These are phyloP conservation scores for Hanseniaspora uvarum DNA, from an alignment of 1,139 yeast species.

Conservation along the genomic window DNA sequence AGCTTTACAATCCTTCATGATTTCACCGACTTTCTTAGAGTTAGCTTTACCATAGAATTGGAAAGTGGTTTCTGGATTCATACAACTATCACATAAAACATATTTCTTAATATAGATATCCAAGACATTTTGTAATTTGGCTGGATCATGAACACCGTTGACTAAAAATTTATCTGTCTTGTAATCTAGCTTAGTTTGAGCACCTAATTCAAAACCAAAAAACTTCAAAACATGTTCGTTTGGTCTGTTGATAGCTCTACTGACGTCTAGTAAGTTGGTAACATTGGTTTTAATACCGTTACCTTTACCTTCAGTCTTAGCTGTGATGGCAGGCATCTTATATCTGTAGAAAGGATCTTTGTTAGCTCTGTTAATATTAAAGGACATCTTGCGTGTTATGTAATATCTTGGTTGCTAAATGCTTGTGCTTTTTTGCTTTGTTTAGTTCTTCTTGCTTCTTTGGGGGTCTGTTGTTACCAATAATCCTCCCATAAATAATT, in stretches of 20 bases:
- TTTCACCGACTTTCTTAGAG: slow-evolving; percentile 56
- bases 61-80: slow-evolving; percentile 95
- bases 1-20: slow-evolving; percentile 94
- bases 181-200: slow-evolving; percentile 77
- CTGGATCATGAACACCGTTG: slow-evolving; percentile 89
- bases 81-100: slow-evolving; percentile 88
- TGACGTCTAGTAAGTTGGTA: slow-evolving; percentile 81
- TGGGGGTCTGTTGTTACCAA: no score
- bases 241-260: slow-evolving; percentile 90
- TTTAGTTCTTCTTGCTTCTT: not conserved
- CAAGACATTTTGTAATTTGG: slow-evolving; percentile 80
- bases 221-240: slow-evolving; percentile 83
- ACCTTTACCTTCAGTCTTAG: slow-evolving; percentile 98
- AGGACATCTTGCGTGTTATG: slow-evolving; percentile 47
- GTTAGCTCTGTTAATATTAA: slow-evolving; percentile 93
- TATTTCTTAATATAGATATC: slow-evolving; percentile 91
- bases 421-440: not conserved
- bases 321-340: slow-evolving; percentile 95
- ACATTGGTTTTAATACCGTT: slow-evolving; percentile 97
- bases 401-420: not conserved
- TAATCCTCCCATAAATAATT: no score
- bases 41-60: slow-evolving; percentile 35
- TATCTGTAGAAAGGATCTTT: slow-evolving; percentile 98
- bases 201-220: slow-evolving; percentile 95
- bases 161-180: slow-evolving; percentile 78